Evolutionary conservation across 768 basidiomycete species (phyloP).

Genomic region (Phlebiopsis flavidoalba): DNA sequence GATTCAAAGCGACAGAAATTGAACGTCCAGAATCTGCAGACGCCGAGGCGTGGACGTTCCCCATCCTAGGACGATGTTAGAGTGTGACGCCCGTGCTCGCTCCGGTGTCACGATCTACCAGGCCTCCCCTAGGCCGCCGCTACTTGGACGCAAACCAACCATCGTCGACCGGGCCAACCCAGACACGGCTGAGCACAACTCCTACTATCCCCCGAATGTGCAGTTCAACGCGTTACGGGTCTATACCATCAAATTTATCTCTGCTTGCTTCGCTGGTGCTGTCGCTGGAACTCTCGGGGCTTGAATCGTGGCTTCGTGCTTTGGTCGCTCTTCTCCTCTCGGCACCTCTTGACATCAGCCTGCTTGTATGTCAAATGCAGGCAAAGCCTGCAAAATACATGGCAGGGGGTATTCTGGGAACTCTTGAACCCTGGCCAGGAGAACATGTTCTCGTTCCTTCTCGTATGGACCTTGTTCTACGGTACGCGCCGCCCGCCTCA

Average conservation of each 20-base stretch:
- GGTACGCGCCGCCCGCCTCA: conserved; percentile 46
- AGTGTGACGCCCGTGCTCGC: not conserved
- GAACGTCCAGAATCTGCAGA: not conserved
- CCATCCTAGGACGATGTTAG: not conserved
- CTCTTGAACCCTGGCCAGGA: conserved; percentile 85
- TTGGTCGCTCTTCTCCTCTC: conserved; percentile 70
- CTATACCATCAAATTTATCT: conserved; percentile 69
- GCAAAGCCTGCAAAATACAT: conserved; percentile 60
- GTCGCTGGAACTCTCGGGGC: conserved; percentile 85
- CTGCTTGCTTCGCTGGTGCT: conserved; percentile 82
- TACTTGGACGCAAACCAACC: conserved; percentile 13
- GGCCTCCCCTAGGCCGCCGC: not conserved
- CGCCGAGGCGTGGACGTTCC: conserved; percentile 1
- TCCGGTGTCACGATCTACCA: not conserved
- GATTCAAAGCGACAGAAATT: conserved; percentile 1
- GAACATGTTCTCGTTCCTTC: conserved; percentile 84
- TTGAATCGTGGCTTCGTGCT: conserved; percentile 82
- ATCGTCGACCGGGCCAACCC: conserved; percentile 17
- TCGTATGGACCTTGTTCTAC: conserved; percentile 93
- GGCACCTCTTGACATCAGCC: conserved; percentile 60
- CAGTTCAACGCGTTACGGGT: conserved; percentile 54
- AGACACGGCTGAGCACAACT: conserved; percentile 47
- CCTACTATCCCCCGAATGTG: conserved; percentile 64
- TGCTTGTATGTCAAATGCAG: conserved; percentile 71
- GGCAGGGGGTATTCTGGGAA: conserved; percentile 56